phyloP scores from a whole-genome alignment of 2,329 filamentous ascomycete species.

The Penicillium sp. region DNA sequence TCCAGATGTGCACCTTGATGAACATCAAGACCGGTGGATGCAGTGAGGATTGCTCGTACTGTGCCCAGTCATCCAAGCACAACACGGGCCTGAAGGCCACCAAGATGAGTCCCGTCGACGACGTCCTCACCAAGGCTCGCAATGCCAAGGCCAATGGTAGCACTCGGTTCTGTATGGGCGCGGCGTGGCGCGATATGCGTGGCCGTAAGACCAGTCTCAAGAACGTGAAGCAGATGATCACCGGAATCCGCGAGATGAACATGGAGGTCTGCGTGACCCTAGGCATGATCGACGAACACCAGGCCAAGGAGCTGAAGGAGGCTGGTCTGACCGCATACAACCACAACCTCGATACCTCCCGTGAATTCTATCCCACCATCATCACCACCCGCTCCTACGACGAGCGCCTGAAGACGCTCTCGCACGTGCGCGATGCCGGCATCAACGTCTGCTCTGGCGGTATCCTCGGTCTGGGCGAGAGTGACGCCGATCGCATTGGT shows the following conservation, averaged over 20 bases:
- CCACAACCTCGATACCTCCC: constrained; percentile 87
- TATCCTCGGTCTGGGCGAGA: constrained; percentile 81
- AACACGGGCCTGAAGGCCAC: constrained; percentile 73
- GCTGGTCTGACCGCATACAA: constrained; percentile 90
- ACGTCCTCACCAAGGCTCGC: constrained; percentile 74
- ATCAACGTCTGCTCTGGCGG: constrained; percentile 89
- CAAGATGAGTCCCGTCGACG: constrained; percentile 74
- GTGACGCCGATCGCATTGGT: constrained; percentile 73
- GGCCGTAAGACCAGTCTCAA: constrained; percentile 78
- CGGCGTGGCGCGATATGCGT: constrained; percentile 91
- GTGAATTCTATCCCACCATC: constrained; percentile 82
- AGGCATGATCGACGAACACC: constrained; percentile 80
- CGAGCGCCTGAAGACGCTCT: constrained; percentile 75
- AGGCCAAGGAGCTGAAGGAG: constrained; percentile 77
- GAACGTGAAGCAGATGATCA: constrained; percentile 84
- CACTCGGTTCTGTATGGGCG: constrained; percentile 93
- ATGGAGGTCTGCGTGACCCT: constrained; percentile 95
- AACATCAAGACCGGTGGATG: constrained; percentile 96
- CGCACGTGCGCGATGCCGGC: constrained; percentile 77
- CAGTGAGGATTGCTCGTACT: constrained; percentile 90
- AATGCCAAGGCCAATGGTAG: constrained; percentile 78
- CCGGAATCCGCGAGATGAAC: constrained; percentile 73
- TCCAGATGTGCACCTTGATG: constrained; percentile 93
- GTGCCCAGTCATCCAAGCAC: constrained; percentile 82
- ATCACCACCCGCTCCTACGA: constrained; percentile 87